Evolutionary conservation across 2,329 filamentous ascomycete genomes (phyloP), one percentile per base, ranked within the genome.

Genomic region (Calonectria fujianensis): DNA sequence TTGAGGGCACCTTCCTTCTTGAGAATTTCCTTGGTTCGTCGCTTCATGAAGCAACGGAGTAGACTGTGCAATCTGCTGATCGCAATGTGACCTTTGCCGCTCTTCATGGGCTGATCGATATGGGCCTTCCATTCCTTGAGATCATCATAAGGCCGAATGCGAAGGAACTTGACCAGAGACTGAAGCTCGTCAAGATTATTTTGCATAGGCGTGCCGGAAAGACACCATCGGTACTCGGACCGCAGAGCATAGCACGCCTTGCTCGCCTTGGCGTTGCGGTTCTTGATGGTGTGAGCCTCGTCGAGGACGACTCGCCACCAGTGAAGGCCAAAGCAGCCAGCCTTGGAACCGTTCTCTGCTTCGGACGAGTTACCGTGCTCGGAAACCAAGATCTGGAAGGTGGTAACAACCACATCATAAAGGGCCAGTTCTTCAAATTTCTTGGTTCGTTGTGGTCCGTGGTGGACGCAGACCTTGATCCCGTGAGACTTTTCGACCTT

Each of bases 221-320:
- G 87, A 82, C 97, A 98, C 97, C 97, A 99, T 75, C 97, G 91
- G 81, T 98, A 98, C 83, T 97, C 94, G 27, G 95, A 93, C 37
- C 93, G 89, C 39, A 99, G 86, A 2, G 95, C 95, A 82, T 93
- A 99, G 78, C 95, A 97, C 2, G 97, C 96, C 83, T 98, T 96
- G 1, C 96, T 98, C 51, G 95, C 93, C 86, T 99, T 99, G 29
- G 97, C 96, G 79, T 97, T 98, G 76, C 96, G 93, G 83, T 99
- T 99, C 87, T 99, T 99, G 90, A 99, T 98, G 2, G 95, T 98
- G 84, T 99, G 97, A 1, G 97, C 97, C 87, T 99, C 97, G 77
- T 99, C 97, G 2, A 99, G 90, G 77, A 99, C 96, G 75, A 98
- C 91, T 67, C 97, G 94, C 87, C 97, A 98, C 97, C 97, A 99